Evolutionary conservation across 139 green algal species (phyloP).

Genomic region (Chlorella sp.): DNA sequence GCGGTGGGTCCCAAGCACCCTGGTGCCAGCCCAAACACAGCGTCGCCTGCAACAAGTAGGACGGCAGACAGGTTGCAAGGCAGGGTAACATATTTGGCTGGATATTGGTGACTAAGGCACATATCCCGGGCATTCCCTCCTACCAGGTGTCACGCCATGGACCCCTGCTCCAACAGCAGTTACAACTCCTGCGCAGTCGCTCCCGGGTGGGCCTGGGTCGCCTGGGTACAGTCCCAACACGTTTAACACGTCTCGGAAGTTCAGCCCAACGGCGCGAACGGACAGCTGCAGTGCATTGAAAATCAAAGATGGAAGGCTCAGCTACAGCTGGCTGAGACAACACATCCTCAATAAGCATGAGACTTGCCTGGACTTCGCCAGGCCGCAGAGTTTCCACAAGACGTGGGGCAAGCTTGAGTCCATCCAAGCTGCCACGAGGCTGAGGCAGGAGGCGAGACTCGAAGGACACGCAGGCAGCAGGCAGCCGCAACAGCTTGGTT

Average conservation of each 20-base stretch:
- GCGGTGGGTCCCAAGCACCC: slow-evolving; percentile 76
- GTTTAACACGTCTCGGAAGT: slow-evolving; percentile 71
- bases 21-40: slow-evolving; percentile 82
- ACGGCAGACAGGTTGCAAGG: neutral
- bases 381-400: neutral
- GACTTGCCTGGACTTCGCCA: slow-evolving; percentile 38
- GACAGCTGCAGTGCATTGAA: slow-evolving; percentile 27
- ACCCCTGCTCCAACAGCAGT: slow-evolving; percentile 16
- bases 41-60: slow-evolving; percentile 44
- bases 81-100: neutral
- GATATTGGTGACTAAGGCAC: neutral
- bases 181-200: slow-evolving; percentile 62
- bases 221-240: slow-evolving; percentile 72
- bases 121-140: too few species aligned
- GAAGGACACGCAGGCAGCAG: neutral
- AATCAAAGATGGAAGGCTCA: neutral
- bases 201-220: slow-evolving; percentile 52
- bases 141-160: neutral
- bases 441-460: slow-evolving; percentile 42
- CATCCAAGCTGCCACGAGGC: slow-evolving; percentile 62
- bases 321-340: too few species aligned
- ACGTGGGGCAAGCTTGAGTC: slow-evolving; percentile 50
- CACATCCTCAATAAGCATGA: neutral
- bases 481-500: slow-evolving; percentile 30
- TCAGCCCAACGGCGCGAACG: slow-evolving; percentile 61